A percentile compares a stretch with the other conserved stretches of the same genome.
Evolutionary conservation across 805 yeast genomes (phyloP).

Genomic region (Starmerella scarabaei): DNA sequence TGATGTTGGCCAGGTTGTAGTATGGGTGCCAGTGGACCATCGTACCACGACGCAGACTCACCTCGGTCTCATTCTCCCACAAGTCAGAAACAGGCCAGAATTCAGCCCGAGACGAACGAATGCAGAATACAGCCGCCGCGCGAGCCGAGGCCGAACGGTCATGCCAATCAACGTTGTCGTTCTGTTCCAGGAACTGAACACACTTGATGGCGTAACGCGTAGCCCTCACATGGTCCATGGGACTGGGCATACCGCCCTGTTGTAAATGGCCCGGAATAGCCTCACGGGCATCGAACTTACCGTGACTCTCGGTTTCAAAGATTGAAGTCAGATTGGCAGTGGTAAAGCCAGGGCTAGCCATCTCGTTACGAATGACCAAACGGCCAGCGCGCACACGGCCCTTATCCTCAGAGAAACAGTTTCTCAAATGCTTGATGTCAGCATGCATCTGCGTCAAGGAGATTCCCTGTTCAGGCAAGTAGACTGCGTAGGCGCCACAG

Average conservation of each 20-base stretch:
- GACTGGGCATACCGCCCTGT: conserved; percentile 92
- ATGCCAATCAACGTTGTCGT: conserved; percentile 19
- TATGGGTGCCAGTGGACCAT: conserved; percentile 67
- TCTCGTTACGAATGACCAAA: conserved; percentile 68
- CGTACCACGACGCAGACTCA: conserved; percentile 75
- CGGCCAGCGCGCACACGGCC: conserved; percentile 80
- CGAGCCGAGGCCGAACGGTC: conserved; percentile 13
- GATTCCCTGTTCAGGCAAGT: conserved; percentile 78
- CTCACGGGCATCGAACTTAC: conserved; percentile 76
- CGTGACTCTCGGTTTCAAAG: conserved; percentile 62
- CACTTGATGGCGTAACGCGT: conserved; percentile 84
- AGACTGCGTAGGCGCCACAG: conserved; percentile 83
- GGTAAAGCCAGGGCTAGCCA: conserved; percentile 69
- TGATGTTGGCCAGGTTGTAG: conserved; percentile 67
- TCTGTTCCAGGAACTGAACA: conserved; percentile 69
- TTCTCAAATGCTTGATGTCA: conserved; percentile 59
- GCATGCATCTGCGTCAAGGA: conserved; percentile 53
- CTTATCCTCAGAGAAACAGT: conserved; percentile 54
- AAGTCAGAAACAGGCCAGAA: conserved; percentile 63
- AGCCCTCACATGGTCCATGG: conserved; percentile 84
- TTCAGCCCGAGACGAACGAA: conserved; percentile 59
- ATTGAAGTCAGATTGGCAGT: conserved; percentile 75
- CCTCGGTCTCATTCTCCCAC: conserved; percentile 78
- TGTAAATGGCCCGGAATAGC: conserved; percentile 98
- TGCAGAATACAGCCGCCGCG: conserved; percentile 61